Evolutionary conservation across 1,139 yeast genomes (phyloP), one percentile per base, ranked within the genome.

Genomic region (Saccharomyces uvarum): DNA sequence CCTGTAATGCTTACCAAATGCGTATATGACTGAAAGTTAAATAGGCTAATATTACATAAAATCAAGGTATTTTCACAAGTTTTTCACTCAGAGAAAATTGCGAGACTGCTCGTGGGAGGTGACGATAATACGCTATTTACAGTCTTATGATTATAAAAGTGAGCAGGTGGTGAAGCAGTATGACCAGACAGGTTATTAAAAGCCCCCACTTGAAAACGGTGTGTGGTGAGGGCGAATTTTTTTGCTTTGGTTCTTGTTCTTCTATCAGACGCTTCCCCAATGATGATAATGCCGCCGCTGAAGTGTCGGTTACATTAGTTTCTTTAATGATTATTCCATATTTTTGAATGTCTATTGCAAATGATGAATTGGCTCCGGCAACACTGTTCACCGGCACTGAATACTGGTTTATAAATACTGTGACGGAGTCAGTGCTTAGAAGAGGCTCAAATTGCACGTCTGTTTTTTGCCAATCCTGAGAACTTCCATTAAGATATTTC

Each of bases 51-150:
- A 38, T 38, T 38, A 38, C 44, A 38, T 38, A 38, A 16, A 38
- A 16, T 38, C 44, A 38, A 38, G 44, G 44, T 38, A 38, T 38
- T 38, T 38, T 38, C 44, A 38, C 44, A 38, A 38, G 44, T 38
- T 38, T 38, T 38, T 38, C 44, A 38, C 44, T 16, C 44, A 38
- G 44, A 21, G 44, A 38, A 38, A 38, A 38, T 38, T 38, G 44
- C 44, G 44, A 38, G n/a, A 38, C 24, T 4, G 3, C 21, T 38
- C 44, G 44, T 38, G 44, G 24, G 19, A 38, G 44, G 44, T 38
- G 44, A 38, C 24, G 44, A 38, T 38, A 38, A 38, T 38, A 38
- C 24, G n/a, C 16, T 38, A 16, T 19, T 38, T 38, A 38, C 44
- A 38, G 11, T 19, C 19, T 38, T 38, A 38, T 8, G 19, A 38